Percentiles rank a stretch among this genome's conserved stretches.
These are phyloP conservation scores for Agarophyton chilense DNA, from an alignment of 23 red algal genomes.

Conservation along the genomic window DNA sequence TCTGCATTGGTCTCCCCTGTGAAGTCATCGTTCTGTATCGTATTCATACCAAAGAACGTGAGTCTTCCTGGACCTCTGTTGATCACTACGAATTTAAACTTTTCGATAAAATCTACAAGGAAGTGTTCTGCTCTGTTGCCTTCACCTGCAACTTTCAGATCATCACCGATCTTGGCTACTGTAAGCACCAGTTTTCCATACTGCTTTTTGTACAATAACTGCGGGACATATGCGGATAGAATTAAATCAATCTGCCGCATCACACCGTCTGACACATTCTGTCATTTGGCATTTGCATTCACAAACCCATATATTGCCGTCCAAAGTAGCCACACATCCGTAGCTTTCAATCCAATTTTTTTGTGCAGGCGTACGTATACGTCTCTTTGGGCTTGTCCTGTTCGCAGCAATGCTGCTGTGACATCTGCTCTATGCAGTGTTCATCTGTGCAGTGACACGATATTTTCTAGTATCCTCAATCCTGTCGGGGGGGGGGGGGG, in stretches of 20 bases:
- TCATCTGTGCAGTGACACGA: no score
- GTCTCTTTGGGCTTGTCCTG: no score
- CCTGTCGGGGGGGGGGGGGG: no score
- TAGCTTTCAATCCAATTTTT: no score
- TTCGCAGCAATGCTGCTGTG: no score
- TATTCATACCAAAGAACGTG: neutral
- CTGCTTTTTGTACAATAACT: neutral
- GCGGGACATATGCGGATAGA: neutral
- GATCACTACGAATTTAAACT: neutral
- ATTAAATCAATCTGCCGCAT: neutral
- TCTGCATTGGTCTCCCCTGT: neutral
- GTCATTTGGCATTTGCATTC: no score
- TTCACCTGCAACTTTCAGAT: neutral
- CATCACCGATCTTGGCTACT: neutral
- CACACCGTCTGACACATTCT: no score
- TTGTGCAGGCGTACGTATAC: no score
- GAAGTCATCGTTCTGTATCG: neutral
- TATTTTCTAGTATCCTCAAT: no score
- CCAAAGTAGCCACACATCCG: no score
- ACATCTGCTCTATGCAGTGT: no score
- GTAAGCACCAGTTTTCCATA: neutral
- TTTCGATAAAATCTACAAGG: neutral
- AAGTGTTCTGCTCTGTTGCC: neutral
- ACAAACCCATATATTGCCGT: no score
- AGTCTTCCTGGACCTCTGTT: neutral